Base-by-base conservation (phyloP, 2,329 filamentous ascomycete species). In the Torrubiellomyces zombiae region DNA sequence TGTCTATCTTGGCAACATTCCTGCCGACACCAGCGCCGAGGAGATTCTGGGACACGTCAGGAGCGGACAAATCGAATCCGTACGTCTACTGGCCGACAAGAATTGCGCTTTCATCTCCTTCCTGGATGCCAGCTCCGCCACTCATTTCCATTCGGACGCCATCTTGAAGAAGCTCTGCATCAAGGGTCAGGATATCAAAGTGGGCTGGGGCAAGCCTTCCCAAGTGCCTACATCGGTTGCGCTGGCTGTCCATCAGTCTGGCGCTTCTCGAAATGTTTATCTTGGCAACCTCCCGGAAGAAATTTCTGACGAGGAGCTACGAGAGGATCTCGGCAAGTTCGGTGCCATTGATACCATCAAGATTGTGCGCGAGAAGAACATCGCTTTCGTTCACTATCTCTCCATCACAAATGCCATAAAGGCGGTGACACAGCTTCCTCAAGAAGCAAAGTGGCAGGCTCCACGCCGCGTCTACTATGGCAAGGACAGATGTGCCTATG, bases 71-170 rank as follows among this genome's bases (percentile, higher is more conserved):
- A 95, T 98, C 43, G 89, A 98, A 60, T 95, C 89, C n/a, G 89
- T 98, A 26, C 78, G 89, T 40, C 67, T 98, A 36, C 64, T 98
- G 28, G 82, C 86, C 14, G 89, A 98, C 57, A 98, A 95, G 80
- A 98, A 95, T 65, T 98, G 89, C 47, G 89, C 89, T 30, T 98
- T 98, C 63, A 95, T 98, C 48, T 98, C 89, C 6, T 98, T 98
- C 61, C 64, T 98, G 37, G 89, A 98, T 46, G 83, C 85, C 42
- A 93, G 85, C 58, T 94, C 89, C 16, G 89, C 89, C 28, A 95
- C 86, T 13, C 89, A 98, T 51, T 98, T 98, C 59, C 89, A 98
- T 62, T 98, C 89, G 12, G 89, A 98, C 63, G 89, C 89, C 39
- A 98, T 98, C 56, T 69, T 98, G 67, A 98, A 98, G 66, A 98